Base-by-base conservation (phyloP, 495 filamentous ascomycete genomes). In the Lasiosphaeria hispida region DNA sequence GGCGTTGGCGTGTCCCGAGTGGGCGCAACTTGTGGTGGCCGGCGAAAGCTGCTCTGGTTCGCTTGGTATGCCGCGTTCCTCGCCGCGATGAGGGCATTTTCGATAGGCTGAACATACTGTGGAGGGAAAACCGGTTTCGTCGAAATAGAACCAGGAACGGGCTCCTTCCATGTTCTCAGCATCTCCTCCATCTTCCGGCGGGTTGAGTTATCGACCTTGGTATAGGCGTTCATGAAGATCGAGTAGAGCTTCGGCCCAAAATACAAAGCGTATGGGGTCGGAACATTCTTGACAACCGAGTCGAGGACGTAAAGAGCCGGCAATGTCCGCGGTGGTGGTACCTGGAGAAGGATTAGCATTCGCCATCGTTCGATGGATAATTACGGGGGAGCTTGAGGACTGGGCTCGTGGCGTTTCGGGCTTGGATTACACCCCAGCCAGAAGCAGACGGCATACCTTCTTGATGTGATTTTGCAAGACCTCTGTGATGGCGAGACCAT, bases 201-300 rank as follows among this genome's bases (percentile, higher is more conserved):
- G n/a, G 89, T 90, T 40, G 78, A 76, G 49, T 77, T 77, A 64
- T 96, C 91, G 57, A 97, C 91, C 63, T 94, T 79, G 5, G 85
- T 86, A 69, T 97, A 98, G 52, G 95, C 90, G 62, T 91, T 87
- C 92, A 98, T 97, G 70, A 96, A 98, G 14, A 90, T 96, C 61
- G 84, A 82, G 70, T 90, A 97, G 57, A 98, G 83, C 70, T 93
- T 92, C 15, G 89, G 86, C 38, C 94, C 90, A 59, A 98, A 86
- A 70, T 94, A 97, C 7, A 96, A 80, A 1, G 91, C 96, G 73
- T 97, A 98, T 47, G 94, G 95, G 0, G 92, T 96, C 23, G 95
- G 95, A 55, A 97, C 92, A 80, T 97, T 97, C 76, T 98, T 98
- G 65, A 94, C 94, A 55, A 98, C 89, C 8, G 92, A 97, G 75